A percentile compares a stretch with the other conserved stretches of the same genome.
These are phyloP conservation scores for Hysterium pulicare DNA, from an alignment of 2,329 filamentous ascomycete species.

Conservation along the genomic window DNA sequence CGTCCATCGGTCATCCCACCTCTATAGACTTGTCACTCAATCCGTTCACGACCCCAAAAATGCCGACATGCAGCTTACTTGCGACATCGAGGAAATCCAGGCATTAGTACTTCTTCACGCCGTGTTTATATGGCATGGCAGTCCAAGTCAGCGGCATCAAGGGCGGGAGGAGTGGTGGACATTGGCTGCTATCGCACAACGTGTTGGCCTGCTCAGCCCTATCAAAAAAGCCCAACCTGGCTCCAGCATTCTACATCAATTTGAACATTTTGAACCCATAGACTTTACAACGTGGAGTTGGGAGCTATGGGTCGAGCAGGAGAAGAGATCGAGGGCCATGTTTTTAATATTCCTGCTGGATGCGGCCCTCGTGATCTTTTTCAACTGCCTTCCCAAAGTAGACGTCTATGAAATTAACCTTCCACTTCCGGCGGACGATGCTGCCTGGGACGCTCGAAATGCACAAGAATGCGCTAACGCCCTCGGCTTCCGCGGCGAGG, in stretches of 20 bases:
- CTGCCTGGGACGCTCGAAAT: constrained; percentile 66
- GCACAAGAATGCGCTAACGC: constrained; percentile 61
- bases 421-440: constrained; percentile 70
- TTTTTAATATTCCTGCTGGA: constrained; percentile 64
- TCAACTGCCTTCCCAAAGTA: constrained; percentile 64
- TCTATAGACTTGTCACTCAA: constrained; percentile 44
- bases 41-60: constrained; percentile 40
- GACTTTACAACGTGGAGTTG: constrained; percentile 60
- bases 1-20: constrained; percentile 54
- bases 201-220: constrained; percentile 55
- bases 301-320: constrained; percentile 66
- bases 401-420: constrained; percentile 62
- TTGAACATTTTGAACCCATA: constrained; percentile 40
- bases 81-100: constrained; percentile 63
- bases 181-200: constrained; percentile 57
- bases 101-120: constrained; percentile 61
- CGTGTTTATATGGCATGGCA: constrained; percentile 68
- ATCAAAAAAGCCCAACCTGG: constrained; percentile 46
- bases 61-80: constrained; percentile 35
- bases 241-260: constrained; percentile 61
- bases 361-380: constrained; percentile 65
- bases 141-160: constrained; percentile 60
- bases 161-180: constrained; percentile 58
- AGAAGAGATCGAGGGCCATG: constrained; percentile 64
- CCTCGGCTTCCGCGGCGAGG: constrained; percentile 59